A percentile compares a stretch with the other conserved stretches of the same genome.
phyloP scores from a whole-genome alignment of 768 basidiomycete genomes.

The Mrakia gelida region DNA sequence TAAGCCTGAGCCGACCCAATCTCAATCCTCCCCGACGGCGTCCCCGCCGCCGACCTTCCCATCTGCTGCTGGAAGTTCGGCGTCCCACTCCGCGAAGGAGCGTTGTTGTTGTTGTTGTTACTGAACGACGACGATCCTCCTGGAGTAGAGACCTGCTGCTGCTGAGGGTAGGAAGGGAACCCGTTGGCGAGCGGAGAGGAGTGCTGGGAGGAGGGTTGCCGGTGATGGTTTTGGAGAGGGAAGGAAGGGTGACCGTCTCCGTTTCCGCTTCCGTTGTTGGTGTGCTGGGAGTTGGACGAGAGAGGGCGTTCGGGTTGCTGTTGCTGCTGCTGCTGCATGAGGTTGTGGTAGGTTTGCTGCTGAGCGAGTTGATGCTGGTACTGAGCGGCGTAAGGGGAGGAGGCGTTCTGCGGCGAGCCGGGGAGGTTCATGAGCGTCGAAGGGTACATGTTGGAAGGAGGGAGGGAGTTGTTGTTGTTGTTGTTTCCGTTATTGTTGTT shows the following conservation, averaged over 20 bases:
- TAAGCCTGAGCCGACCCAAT: conserved; percentile 26
- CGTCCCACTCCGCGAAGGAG: conserved; percentile 9
- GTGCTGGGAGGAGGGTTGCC: conserved; percentile 11
- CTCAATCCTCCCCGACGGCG: conserved; percentile 15
- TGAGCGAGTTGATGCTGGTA: conserved; percentile 16
- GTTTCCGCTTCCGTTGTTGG: neutral
- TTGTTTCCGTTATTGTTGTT: conserved; percentile 6
- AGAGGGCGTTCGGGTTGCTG: conserved; percentile 11
- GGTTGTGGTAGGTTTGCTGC: conserved; percentile 13
- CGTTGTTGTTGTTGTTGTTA: neutral
- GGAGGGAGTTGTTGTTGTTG: conserved; percentile 15
- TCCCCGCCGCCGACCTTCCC: conserved; percentile 3
- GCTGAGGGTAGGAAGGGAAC: conserved; percentile 6
- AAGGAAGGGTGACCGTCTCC: conserved; percentile 5
- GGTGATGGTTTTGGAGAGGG: conserved; percentile 7
- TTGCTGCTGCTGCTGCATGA: conserved; percentile 26
- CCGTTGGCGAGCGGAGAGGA: conserved; percentile 1
- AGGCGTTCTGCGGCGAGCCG: neutral
- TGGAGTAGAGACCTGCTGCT: neutral
- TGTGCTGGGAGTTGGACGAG: conserved; percentile 9
- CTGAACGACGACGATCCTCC: neutral
- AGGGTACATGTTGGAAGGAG: neutral
- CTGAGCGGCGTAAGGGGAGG: conserved; percentile 7
- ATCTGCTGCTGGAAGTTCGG: conserved; percentile 12
- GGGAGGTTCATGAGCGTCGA: neutral